These are phyloP conservation scores for Naematelia encephala DNA, from an alignment of 768 basidiomycete species.

Conservation along the genomic window DNA sequence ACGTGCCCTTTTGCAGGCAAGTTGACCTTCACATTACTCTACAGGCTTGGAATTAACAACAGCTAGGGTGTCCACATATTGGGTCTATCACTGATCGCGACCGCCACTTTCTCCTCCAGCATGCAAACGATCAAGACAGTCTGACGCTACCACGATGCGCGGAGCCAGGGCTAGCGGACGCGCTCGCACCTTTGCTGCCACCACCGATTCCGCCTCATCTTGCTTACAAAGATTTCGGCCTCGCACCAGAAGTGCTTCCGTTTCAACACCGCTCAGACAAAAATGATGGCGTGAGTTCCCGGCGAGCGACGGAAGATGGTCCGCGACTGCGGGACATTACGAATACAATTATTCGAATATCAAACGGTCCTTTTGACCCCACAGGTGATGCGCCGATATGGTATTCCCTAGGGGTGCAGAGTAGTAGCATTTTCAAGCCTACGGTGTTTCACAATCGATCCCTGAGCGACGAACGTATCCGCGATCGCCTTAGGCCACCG, in stretches of 20 bases:
- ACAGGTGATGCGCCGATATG: not conserved
- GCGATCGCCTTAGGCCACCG: not conserved
- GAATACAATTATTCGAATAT: not conserved
- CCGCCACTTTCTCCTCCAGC: not conserved
- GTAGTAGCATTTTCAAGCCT: not conserved
- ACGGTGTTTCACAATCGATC: not conserved
- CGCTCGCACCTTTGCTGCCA: not conserved
- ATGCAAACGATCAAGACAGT: not conserved
- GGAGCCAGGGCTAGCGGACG: not conserved
- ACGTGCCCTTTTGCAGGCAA: constrained; percentile 3
- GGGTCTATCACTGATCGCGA: not conserved
- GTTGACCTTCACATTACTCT: not conserved
- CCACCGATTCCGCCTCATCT: not conserved
- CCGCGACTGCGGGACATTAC: not conserved
- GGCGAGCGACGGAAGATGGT: not conserved
- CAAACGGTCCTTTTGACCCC: not conserved
- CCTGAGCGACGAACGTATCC: not conserved
- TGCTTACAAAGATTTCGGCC: not conserved
- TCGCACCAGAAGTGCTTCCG: not conserved
- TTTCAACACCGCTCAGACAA: not conserved
- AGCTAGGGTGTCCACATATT: not conserved
- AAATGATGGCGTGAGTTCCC: not conserved
- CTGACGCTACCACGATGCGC: not conserved
- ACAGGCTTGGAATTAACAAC: not conserved
- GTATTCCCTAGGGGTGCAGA: not conserved